Conservation (phyloP, 345 rosid species). For the Lumnitzera racemosa region DNA sequence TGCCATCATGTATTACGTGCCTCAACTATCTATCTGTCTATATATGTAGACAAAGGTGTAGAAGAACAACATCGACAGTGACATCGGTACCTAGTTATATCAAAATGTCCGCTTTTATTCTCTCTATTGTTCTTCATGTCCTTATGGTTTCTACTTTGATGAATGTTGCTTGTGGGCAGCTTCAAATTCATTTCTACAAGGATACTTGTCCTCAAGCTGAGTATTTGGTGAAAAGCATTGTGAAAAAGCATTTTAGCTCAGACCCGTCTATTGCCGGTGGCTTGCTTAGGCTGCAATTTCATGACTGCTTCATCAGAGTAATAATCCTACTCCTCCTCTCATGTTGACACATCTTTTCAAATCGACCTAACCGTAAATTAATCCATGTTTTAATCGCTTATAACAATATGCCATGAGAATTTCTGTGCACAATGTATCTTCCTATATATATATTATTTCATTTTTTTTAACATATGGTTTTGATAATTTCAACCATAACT, state of each 20-base stretch:
- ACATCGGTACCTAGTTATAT: too few species aligned
- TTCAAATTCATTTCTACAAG: conserved; percentile 11
- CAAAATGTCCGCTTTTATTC: too few species aligned
- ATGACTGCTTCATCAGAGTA: conserved; percentile 15
- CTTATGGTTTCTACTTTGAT: neutral
- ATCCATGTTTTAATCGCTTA: too few species aligned
- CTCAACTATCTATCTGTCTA: too few species aligned
- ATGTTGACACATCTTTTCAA: neutral
- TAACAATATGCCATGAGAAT: too few species aligned
- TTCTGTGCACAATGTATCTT: too few species aligned
- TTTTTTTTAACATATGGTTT: too few species aligned
- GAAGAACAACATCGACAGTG: too few species aligned
- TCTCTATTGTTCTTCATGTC: neutral
- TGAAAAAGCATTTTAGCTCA: neutral
- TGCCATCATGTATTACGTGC: neutral
- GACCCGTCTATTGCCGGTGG: conserved; percentile 16
- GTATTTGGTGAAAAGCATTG: conserved; percentile 4
- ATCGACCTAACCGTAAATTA: neutral
- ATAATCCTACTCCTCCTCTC: neutral
- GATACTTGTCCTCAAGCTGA: conserved; percentile 17
- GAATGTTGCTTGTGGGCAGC: neutral
- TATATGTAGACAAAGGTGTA: too few species aligned
- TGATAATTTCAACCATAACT: too few species aligned
- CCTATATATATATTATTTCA: too few species aligned
- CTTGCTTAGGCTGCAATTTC: conserved; percentile 14